Evolutionary conservation across 768 basidiomycete genomes (phyloP).

Genomic region (Collybia sp.): DNA sequence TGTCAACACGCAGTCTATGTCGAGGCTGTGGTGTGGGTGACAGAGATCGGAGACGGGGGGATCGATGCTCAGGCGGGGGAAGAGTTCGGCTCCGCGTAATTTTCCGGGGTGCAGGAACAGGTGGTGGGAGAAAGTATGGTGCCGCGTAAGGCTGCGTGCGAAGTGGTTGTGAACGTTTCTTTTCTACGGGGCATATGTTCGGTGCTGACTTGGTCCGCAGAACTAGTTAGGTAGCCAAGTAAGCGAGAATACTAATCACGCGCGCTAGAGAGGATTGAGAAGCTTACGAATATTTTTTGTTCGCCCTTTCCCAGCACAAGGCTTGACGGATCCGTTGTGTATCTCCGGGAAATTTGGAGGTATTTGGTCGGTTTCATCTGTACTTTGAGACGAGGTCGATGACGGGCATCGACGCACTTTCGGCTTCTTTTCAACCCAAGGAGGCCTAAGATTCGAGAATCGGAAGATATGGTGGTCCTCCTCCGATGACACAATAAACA

Average conservation of each 20-base stretch:
- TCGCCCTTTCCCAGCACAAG: background rate
- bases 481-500: constrained; percentile 5
- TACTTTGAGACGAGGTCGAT: constrained; percentile 6
- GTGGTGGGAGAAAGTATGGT: constrained; percentile 56
- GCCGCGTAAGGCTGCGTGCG: constrained; percentile 60
- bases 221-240: too few species aligned
- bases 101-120: constrained; percentile 21
- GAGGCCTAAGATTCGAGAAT: constrained; percentile 19
- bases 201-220: constrained; percentile 5
- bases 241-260: too few species aligned
- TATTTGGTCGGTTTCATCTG: constrained; percentile 11
- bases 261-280: too few species aligned
- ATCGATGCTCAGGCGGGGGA: constrained; percentile 4
- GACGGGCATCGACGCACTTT: constrained; percentile 21
- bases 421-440: constrained; percentile 19
- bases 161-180: constrained; percentile 29
- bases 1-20: too few species aligned
- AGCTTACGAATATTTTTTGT: too few species aligned
- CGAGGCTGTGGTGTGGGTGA: background rate
- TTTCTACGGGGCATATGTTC: constrained; percentile 17
- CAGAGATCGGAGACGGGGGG: constrained; percentile 1
- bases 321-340: background rate
- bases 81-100: constrained; percentile 16
- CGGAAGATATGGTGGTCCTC: constrained; percentile 13
- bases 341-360: constrained; percentile 5